phyloP scores from a whole-genome alignment of 2,329 filamentous ascomycete genomes.

The Metarhizium sp. region DNA sequence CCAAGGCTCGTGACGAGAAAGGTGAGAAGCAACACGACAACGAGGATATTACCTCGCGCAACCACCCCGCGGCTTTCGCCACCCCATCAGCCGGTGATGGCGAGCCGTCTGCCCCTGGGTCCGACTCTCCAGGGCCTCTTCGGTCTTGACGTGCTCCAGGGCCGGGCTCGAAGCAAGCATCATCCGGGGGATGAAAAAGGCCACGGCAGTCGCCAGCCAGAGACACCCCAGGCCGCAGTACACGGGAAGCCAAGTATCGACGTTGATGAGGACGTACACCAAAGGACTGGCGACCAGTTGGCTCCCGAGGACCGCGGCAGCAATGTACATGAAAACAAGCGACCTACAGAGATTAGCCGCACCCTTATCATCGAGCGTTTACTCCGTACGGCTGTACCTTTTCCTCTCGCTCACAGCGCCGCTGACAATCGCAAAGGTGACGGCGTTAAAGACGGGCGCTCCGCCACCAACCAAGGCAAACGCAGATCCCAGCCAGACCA shows the following conservation, averaged over 20 bases:
- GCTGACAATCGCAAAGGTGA: slow-evolving; percentile 12
- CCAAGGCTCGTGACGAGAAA: slow-evolving; percentile 6
- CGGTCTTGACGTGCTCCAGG: too few relatives aligned
- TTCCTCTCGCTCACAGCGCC: slow-evolving; percentile 3
- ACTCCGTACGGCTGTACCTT: background rate
- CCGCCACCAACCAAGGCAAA: slow-evolving; percentile 13
- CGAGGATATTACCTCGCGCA: background rate
- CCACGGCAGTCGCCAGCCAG: background rate
- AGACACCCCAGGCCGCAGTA: background rate
- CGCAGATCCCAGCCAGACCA: slow-evolving; percentile 9
- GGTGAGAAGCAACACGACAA: slow-evolving; percentile 1
- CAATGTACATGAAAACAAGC: slow-evolving; percentile 11
- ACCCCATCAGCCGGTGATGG: background rate
- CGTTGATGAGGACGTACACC: slow-evolving; percentile 10
- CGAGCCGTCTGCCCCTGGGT: background rate
- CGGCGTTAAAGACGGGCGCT: slow-evolving; percentile 9
- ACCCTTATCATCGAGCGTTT: too few relatives aligned
- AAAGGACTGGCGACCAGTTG: slow-evolving; percentile 10
- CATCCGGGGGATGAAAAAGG: background rate
- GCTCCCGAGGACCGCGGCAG: slow-evolving; percentile 8
- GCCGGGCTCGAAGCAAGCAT: too few relatives aligned
- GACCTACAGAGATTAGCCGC: slow-evolving; percentile 6
- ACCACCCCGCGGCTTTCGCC: background rate
- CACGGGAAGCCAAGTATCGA: slow-evolving; percentile 7
- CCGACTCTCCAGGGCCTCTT: background rate